Evolutionary conservation across 2,329 filamentous ascomycete genomes (phyloP).

Genomic region (Epichloe baconii): DNA sequence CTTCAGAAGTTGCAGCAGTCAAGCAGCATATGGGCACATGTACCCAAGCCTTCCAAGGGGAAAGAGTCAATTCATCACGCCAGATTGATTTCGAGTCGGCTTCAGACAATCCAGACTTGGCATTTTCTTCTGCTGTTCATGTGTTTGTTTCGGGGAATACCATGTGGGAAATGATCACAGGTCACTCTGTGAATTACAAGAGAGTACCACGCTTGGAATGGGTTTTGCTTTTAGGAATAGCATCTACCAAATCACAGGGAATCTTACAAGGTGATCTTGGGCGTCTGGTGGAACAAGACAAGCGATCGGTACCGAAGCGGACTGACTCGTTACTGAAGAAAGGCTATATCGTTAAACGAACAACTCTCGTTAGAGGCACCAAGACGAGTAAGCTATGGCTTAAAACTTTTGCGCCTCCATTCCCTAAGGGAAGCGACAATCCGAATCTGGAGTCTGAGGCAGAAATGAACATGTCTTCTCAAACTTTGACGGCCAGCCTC

Average conservation of each 20-base stretch:
- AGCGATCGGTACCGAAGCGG: conserved; percentile 47
- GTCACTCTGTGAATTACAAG: conserved; percentile 45
- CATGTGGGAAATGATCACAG: conserved; percentile 46
- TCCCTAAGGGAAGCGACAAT: conserved; percentile 21
- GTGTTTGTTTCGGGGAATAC: conserved; percentile 40
- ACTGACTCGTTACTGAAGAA: conserved; percentile 46
- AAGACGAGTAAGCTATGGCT: conserved; percentile 53
- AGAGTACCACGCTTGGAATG: conserved; percentile 45
- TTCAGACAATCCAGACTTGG: not conserved
- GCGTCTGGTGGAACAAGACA: conserved; percentile 45
- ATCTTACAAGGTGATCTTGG: conserved; percentile 49
- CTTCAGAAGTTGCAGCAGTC: conserved; percentile 16
- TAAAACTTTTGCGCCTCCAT: conserved; percentile 36
- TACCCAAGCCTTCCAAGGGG: not conserved
- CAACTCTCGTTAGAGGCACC: conserved; percentile 42
- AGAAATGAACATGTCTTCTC: conserved; percentile 26
- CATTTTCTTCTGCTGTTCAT: conserved; percentile 5
- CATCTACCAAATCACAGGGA: conserved; percentile 37
- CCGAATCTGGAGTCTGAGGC: conserved; percentile 12
- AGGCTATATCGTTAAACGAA: conserved; percentile 49
- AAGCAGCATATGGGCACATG: not conserved
- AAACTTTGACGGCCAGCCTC: conserved; percentile 30
- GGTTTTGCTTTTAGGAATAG: conserved; percentile 44
- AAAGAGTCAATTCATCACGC: not conserved
- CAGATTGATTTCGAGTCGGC: not conserved